Percentiles rank a stretch among this genome's conserved stretches.
Evolutionary conservation across 2,329 filamentous ascomycete genomes (phyloP).

Genomic region (Colletotrichum aenigma): DNA sequence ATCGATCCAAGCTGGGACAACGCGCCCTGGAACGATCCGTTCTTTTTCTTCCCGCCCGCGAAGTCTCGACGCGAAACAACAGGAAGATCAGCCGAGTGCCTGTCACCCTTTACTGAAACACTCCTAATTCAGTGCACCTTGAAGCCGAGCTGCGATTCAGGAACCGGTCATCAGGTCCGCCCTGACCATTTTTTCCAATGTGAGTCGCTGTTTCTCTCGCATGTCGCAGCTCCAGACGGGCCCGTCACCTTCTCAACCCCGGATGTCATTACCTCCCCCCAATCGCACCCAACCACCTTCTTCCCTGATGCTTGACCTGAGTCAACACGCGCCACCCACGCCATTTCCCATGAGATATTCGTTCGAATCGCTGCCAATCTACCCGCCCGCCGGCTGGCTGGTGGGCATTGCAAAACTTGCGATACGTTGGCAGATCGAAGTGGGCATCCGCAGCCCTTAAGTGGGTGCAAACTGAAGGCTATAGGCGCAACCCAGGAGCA

Average conservation of each 20-base stretch:
- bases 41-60: neutral
- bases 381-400: neutral
- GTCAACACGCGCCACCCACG: conserved; percentile 9
- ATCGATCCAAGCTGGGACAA: neutral
- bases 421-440: neutral
- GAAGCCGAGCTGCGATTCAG: neutral
- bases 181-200: neutral
- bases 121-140: neutral
- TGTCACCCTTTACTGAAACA: conserved; percentile 5
- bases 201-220: conserved; percentile 14
- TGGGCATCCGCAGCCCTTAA: neutral
- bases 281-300: neutral
- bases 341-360: neutral
- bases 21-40: neutral
- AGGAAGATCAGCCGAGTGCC: conserved; percentile 12
- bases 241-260: neutral
- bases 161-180: neutral
- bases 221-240: conserved; percentile 1
- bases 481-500: neutral
- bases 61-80: conserved; percentile 1
- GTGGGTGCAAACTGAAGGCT: neutral
- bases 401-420: neutral
- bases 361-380: neutral
- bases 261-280: neutral
- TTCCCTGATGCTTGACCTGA: neutral